Percentiles rank a stretch among this genome's conserved stretches.
Evolutionary conservation across 2,329 filamentous ascomycete species (phyloP).

Genomic region (Cladosporium oxysporum): DNA sequence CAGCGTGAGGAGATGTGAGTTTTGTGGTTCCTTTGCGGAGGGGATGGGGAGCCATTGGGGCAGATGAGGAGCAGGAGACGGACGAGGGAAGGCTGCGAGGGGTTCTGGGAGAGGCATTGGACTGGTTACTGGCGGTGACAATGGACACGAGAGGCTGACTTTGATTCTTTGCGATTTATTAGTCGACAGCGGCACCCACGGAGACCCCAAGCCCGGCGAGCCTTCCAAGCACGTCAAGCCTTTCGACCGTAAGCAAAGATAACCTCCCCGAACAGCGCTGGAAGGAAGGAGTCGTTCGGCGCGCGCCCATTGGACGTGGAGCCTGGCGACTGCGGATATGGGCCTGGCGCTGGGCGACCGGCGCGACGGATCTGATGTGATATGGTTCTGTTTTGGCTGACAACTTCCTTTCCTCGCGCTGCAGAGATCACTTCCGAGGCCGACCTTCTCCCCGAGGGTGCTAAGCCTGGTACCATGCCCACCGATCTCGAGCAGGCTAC

Average conservation of each 20-base stretch:
- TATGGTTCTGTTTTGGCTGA: constrained; percentile 25
- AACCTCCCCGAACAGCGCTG: neutral
- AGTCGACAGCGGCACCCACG: constrained; percentile 20
- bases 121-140: constrained; percentile 24
- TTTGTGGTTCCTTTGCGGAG: neutral
- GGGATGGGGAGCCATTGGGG: constrained; percentile 9
- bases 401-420: constrained; percentile 19
- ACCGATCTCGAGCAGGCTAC: constrained; percentile 95
- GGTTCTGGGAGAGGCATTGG: neutral
- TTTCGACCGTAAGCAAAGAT: constrained; percentile 44
- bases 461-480: constrained; percentile 76
- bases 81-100: neutral
- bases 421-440: constrained; percentile 78
- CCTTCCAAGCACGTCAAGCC: constrained; percentile 45
- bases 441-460: constrained; percentile 87
- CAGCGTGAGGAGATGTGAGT: constrained; percentile 48
- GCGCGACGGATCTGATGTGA: neutral
- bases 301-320: constrained; percentile 6
- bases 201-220: constrained; percentile 41
- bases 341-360: neutral
- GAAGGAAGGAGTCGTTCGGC: neutral
- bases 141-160: constrained; percentile 32
- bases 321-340: constrained; percentile 1
- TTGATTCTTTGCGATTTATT: constrained; percentile 11
- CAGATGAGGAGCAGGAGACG: neutral